Conservation (phyloP, 2,329 filamentous ascomycete species). For the Zasmidium citrigriseum region DNA sequence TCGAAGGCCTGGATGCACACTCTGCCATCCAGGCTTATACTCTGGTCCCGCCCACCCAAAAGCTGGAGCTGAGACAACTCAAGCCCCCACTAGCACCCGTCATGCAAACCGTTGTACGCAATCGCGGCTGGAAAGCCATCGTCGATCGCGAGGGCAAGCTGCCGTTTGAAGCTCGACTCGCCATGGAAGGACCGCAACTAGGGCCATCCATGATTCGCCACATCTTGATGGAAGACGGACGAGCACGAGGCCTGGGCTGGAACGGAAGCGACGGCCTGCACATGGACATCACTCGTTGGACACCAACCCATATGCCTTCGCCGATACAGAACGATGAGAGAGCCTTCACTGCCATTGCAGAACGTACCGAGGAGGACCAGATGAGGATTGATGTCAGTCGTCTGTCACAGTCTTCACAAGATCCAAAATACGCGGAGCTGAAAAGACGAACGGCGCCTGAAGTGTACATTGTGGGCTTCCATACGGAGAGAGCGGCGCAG, state of each 20-base stretch:
- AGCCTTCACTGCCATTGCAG: background rate
- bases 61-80: constrained; percentile 38
- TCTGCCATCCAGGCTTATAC: constrained; percentile 49
- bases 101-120: constrained; percentile 36
- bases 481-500: constrained; percentile 55
- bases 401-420: background rate
- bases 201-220: constrained; percentile 21
- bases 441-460: constrained; percentile 45
- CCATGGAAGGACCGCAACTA: constrained; percentile 36
- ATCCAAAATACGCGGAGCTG: constrained; percentile 20
- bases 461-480: constrained; percentile 55
- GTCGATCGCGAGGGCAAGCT: constrained; percentile 29
- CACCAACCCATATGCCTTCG: constrained; percentile 11
- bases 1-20: constrained; percentile 50
- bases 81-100: constrained; percentile 36
- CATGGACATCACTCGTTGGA: constrained; percentile 30
- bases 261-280: constrained; percentile 26
- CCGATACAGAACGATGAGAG: background rate
- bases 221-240: constrained; percentile 29
- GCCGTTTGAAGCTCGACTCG: constrained; percentile 36
- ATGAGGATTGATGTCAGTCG: background rate
- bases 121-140: constrained; percentile 35
- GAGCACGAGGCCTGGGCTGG: constrained; percentile 30
- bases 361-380: background rate
- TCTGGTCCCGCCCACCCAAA: constrained; percentile 47